Conservation (phyloP, 805 yeast genomes). For the Starmera caribaea region DNA sequence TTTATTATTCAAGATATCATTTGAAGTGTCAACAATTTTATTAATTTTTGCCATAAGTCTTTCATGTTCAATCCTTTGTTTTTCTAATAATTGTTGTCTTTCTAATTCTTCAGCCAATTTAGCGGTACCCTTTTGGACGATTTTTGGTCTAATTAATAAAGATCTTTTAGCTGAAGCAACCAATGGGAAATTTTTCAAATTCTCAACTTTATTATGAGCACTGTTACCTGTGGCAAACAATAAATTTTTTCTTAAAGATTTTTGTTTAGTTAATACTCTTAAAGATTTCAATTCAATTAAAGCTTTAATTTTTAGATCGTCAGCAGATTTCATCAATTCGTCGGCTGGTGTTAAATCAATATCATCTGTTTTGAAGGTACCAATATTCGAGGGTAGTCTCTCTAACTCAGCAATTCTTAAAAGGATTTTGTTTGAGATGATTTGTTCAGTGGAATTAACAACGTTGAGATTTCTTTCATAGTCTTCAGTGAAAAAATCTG, state of each 20-base stretch:
- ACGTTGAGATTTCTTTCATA: constrained; percentile 28
- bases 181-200: constrained; percentile 41
- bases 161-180: constrained; percentile 63
- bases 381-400: constrained; percentile 58
- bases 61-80: constrained; percentile 38
- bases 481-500: constrained; percentile 17
- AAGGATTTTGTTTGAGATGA: constrained; percentile 43
- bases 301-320: constrained; percentile 53
- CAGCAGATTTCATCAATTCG: constrained; percentile 35
- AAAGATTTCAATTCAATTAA: constrained; percentile 63
- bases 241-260: constrained; percentile 53
- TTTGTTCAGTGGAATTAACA: constrained; percentile 38
- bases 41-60: constrained; percentile 40
- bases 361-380: constrained; percentile 41
- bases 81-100: constrained; percentile 58
- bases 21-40: constrained; percentile 23
- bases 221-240: constrained; percentile 42
- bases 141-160: constrained; percentile 55
- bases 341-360: constrained; percentile 33
- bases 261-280: constrained; percentile 58
- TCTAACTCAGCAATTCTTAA: constrained; percentile 54
- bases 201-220: constrained; percentile 45
- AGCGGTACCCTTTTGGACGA: constrained; percentile 66
- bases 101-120: constrained; percentile 68
- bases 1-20: constrained; percentile 18